phyloP scores from a whole-genome alignment of 2,329 filamentous ascomycete species.

The Cladosporium sp. region DNA sequence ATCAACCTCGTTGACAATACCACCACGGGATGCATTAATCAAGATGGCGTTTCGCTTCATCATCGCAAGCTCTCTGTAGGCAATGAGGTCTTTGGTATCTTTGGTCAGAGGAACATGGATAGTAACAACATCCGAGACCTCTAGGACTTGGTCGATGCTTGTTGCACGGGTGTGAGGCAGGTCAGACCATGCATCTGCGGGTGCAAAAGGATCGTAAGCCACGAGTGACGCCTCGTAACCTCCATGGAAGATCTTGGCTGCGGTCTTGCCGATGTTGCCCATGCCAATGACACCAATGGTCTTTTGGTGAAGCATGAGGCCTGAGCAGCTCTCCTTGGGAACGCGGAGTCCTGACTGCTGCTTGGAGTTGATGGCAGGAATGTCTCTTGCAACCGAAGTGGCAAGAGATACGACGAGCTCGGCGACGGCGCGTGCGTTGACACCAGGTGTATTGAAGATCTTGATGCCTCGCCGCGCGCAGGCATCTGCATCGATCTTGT shows the following conservation, averaged over 20 bases:
- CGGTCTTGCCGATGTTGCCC: slow-evolving; percentile 33
- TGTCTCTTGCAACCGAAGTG: slow-evolving; percentile 26
- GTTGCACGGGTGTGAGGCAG: slow-evolving; percentile 26
- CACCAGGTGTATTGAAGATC: slow-evolving; percentile 47
- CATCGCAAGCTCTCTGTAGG: slow-evolving; percentile 20
- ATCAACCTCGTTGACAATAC: slow-evolving; percentile 29
- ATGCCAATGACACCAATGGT: slow-evolving; percentile 36
- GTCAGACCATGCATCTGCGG: slow-evolving; percentile 21
- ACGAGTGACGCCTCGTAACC: slow-evolving; percentile 28
- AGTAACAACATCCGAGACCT: slow-evolving; percentile 30
- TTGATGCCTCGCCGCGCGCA: slow-evolving; percentile 38
- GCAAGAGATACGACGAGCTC: slow-evolving; percentile 32
- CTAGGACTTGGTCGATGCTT: slow-evolving; percentile 26
- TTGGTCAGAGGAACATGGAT: slow-evolving; percentile 30
- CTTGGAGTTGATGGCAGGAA: slow-evolving; percentile 27
- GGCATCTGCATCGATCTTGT: slow-evolving; percentile 42
- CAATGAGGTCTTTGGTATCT: slow-evolving; percentile 30
- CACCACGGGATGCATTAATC: slow-evolving; percentile 31
- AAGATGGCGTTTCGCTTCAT: slow-evolving; percentile 29
- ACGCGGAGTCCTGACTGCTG: slow-evolving; percentile 25
- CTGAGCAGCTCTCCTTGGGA: slow-evolving; percentile 41
- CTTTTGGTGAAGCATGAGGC: slow-evolving; percentile 32
- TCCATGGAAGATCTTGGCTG: slow-evolving; percentile 31
- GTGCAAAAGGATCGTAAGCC: slow-evolving; percentile 33
- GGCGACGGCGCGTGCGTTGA: slow-evolving; percentile 35